Evolutionary conservation across 805 yeast species (phyloP).

Genomic region (Limtongia smithiae): DNA sequence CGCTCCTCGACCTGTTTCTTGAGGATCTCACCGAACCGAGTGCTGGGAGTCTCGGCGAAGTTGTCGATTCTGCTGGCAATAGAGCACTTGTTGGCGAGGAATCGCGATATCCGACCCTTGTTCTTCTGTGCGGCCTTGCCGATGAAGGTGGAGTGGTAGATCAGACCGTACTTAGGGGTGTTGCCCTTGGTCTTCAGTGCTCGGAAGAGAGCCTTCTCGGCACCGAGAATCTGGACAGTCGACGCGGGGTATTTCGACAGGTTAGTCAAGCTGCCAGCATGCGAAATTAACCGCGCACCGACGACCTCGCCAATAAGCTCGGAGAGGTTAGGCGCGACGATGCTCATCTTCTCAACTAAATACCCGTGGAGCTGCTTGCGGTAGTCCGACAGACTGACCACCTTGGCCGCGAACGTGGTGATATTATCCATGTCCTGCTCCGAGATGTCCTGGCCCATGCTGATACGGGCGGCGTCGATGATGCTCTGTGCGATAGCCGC

Average conservation of each 20-base stretch:
- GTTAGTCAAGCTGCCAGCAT: constrained; percentile 96
- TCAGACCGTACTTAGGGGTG: constrained; percentile 94
- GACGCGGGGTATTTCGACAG: constrained; percentile 98
- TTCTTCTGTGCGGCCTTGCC: constrained; percentile 93
- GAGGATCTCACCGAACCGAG: constrained; percentile 82
- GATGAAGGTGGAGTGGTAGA: constrained; percentile 90
- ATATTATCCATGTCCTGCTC: constrained; percentile 93
- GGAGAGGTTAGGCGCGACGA: constrained; percentile 95
- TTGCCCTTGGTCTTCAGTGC: constrained; percentile 95
- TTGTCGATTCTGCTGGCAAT: constrained; percentile 98
- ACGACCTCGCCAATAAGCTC: constrained; percentile 98
- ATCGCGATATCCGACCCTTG: constrained; percentile 98
- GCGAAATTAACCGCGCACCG: constrained; percentile 97
- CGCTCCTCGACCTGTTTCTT: constrained; percentile 98
- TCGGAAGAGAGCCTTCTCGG: constrained; percentile 87
- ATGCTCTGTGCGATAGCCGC: constrained; percentile 88
- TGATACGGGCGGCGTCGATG: constrained; percentile 90
- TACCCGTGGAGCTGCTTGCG: constrained; percentile 78
- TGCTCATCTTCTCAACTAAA: constrained; percentile 92
- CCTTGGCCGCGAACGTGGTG: constrained; percentile 86
- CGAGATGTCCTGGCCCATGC: constrained; percentile 98
- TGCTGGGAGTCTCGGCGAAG: constrained; percentile 91
- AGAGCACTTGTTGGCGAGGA: constrained; percentile 97
- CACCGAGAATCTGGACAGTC: constrained; percentile 96
- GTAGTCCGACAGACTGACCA: constrained; percentile 86